A percentile compares a stretch with the other conserved stretches of the same genome.
Conservation (phyloP, 2,329 filamentous ascomycete species). For the Sodiomyces alkalinus region DNA sequence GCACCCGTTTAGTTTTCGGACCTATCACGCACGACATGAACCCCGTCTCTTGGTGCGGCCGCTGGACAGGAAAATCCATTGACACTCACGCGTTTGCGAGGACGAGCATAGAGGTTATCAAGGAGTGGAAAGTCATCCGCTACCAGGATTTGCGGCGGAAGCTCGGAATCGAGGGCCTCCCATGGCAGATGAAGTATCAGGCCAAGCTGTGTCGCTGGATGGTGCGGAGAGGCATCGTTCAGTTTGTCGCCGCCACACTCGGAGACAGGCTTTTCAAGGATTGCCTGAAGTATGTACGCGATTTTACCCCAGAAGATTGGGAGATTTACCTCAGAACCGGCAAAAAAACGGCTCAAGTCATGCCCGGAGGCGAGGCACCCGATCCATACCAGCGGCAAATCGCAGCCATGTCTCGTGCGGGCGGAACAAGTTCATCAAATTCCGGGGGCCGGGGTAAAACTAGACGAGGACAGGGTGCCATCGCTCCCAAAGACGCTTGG, state of each 20-base stretch:
- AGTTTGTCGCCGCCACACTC: conserved; percentile 41
- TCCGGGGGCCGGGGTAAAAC: too few relatives aligned
- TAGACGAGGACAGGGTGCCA: too few relatives aligned
- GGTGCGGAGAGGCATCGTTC: conserved; percentile 36
- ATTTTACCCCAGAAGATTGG: conserved; percentile 42
- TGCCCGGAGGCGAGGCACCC: neutral
- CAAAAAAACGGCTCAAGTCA: conserved; percentile 11
- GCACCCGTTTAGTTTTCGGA: too few relatives aligned
- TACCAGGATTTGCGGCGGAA: conserved; percentile 43
- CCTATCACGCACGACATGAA: conserved; percentile 25
- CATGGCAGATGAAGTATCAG: conserved; percentile 44
- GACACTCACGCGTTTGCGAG: conserved; percentile 42
- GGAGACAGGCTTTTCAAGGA: conserved; percentile 42
- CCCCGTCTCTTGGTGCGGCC: conserved; percentile 37
- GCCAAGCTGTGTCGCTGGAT: conserved; percentile 44
- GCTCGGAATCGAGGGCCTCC: conserved; percentile 36
- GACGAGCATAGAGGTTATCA: conserved; percentile 39
- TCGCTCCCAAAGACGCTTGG: conserved; percentile 10
- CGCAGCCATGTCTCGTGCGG: too few relatives aligned
- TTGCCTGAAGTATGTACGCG: conserved; percentile 42
- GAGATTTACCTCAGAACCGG: conserved; percentile 36
- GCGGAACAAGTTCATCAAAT: too few relatives aligned
- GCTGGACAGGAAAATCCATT: conserved; percentile 43
- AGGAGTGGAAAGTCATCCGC: conserved; percentile 42
- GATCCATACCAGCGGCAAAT: neutral